A percentile compares a stretch with the other conserved stretches of the same genome.
Conservation (phyloP, 2,329 filamentous ascomycete species). For the Phaeophleospora eucalypticola region DNA sequence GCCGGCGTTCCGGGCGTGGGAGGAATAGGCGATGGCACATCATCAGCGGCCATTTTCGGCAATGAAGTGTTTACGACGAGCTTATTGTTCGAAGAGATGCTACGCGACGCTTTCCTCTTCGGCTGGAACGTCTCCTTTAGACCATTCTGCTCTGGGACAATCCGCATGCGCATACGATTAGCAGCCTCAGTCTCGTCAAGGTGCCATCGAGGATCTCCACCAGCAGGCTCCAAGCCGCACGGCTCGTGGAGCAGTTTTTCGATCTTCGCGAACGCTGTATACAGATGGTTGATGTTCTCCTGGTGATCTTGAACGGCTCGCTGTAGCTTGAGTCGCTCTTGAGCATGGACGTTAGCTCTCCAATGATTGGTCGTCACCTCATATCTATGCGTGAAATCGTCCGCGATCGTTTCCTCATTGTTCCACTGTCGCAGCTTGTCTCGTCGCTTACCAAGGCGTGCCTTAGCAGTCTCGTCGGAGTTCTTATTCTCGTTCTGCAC, state of each 20-base stretch:
- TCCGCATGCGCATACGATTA: slow-evolving; percentile 86
- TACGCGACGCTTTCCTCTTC: slow-evolving; percentile 65
- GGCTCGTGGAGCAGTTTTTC: slow-evolving; percentile 73
- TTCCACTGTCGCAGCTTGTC: slow-evolving; percentile 82
- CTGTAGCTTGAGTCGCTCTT: slow-evolving; percentile 89
- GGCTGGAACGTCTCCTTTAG: slow-evolving; percentile 75
- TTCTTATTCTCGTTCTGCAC: slow-evolving; percentile 75
- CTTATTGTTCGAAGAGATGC: slow-evolving; percentile 35
- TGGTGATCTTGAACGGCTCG: slow-evolving; percentile 87
- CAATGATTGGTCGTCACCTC: slow-evolving; percentile 83
- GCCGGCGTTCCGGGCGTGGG: slow-evolving; percentile 9
- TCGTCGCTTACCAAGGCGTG: slow-evolving; percentile 67
- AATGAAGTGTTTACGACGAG: slow-evolving; percentile 30
- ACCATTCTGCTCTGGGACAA: slow-evolving; percentile 70
- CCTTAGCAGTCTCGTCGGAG: slow-evolving; percentile 70
- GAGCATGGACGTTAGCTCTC: slow-evolving; percentile 92
- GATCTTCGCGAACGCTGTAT: slow-evolving; percentile 71
- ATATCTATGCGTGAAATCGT: slow-evolving; percentile 73
- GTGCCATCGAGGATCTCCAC: slow-evolving; percentile 71
- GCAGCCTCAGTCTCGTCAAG: slow-evolving; percentile 92
- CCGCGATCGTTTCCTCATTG: slow-evolving; percentile 60
- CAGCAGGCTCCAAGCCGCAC: slow-evolving; percentile 72
- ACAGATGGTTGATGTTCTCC: slow-evolving; percentile 76
- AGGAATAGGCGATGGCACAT: slow-evolving; percentile 19
- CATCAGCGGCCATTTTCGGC: slow-evolving; percentile 27